phyloP scores from a whole-genome alignment of 1,284 basidiomycete genomes.

The Rhizopogon parksii region DNA sequence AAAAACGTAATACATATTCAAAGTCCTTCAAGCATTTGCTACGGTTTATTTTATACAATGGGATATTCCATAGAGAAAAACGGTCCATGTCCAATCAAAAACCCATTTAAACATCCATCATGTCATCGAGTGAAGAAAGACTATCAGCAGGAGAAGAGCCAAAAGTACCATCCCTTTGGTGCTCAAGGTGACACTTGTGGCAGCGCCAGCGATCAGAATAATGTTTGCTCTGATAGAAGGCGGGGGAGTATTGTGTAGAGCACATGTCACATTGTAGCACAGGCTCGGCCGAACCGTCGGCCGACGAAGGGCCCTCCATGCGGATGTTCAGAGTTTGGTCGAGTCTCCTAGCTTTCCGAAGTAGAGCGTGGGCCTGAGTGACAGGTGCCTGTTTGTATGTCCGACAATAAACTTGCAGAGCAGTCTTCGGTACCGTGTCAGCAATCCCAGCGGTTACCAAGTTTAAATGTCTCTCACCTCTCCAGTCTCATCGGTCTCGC shows the following conservation, averaged over 20 bases:
- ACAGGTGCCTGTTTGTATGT: constrained; percentile 76
- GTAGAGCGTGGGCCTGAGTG: constrained; percentile 68
- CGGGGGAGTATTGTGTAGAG: constrained; percentile 33
- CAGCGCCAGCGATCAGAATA: constrained; percentile 38
- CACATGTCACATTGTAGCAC: constrained; percentile 29
- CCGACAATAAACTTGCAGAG: constrained; percentile 78
- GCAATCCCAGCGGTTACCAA: not conserved
- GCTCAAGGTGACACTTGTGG: constrained; percentile 48
- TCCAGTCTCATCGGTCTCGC: constrained; percentile 77
- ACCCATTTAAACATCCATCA: not conserved
- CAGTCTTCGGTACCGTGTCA: constrained; percentile 48
- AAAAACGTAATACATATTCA: no score
- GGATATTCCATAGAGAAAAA: not conserved
- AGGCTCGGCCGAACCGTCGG: constrained; percentile 11
- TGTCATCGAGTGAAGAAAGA: not conserved
- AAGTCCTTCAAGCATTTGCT: not conserved
- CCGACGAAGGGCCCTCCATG: constrained; percentile 8
- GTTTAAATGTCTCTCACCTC: constrained; percentile 42
- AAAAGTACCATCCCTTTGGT: constrained; percentile 9
- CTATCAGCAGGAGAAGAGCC: constrained; percentile 2
- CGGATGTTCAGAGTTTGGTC: constrained; percentile 51
- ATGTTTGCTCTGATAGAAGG: constrained; percentile 29
- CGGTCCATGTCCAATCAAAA: not conserved
- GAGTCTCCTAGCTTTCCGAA: constrained; percentile 79
- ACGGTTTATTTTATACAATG: not conserved